Evolutionary conservation across 139 green algal species (phyloP).

Genomic region (Zygnema circumcarinatum): DNA sequence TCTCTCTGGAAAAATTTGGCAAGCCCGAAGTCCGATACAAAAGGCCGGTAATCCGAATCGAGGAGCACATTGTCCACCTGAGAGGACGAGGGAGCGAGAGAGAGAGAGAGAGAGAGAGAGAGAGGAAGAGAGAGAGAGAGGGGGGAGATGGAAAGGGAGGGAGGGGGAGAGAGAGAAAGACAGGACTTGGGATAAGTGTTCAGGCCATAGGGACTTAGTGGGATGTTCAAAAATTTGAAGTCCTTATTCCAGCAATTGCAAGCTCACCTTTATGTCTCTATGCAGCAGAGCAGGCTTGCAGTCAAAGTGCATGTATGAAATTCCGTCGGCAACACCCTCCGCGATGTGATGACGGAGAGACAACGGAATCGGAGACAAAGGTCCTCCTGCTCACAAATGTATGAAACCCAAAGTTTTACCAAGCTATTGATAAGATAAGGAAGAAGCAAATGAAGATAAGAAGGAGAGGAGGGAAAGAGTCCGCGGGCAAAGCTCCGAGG

Average conservation of each 20-base stretch:
- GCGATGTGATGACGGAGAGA: conserved; percentile 6
- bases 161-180: not conserved
- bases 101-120: not conserved
- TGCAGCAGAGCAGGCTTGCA: conserved; percentile 10
- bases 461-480: not conserved
- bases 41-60: conserved; percentile 52
- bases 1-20: not conserved
- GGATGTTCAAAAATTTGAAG: too few relatives aligned
- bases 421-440: not conserved
- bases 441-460: not conserved
- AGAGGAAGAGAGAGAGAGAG: not conserved
- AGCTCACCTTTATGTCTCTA: conserved; percentile 30
- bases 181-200: not conserved
- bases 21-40: conserved; percentile 66
- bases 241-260: too few relatives aligned
- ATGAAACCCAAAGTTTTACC: not conserved
- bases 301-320: conserved; percentile 16
- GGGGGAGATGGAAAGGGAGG: not conserved
- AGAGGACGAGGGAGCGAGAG: not conserved
- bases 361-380: not conserved
- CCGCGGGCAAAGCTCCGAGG: not conserved
- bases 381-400: not conserved
- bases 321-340: not conserved
- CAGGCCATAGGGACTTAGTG: too few relatives aligned
- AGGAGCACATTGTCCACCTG: conserved; percentile 67